Evolutionary conservation across 345 rosid genomes (phyloP).

Genomic region (Balakata baccata): DNA sequence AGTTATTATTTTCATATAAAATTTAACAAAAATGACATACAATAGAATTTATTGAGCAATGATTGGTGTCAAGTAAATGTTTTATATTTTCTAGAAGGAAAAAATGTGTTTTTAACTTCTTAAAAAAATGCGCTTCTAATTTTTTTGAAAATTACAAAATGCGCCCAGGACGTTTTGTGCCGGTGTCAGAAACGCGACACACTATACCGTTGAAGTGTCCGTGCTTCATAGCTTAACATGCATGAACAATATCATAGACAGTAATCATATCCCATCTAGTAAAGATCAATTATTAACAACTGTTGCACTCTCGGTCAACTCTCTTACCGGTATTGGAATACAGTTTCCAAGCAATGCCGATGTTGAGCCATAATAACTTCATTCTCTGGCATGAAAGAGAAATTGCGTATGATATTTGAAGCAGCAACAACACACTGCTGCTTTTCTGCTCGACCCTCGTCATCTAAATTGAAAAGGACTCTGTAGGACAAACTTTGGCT

Average conservation of each 20-base stretch:
- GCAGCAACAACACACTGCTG: conserved; percentile 91
- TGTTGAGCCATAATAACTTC: conserved; percentile 91
- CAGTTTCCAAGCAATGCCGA: conserved; percentile 96
- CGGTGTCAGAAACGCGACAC: too few relatives aligned
- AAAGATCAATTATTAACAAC: neutral
- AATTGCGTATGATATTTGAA: conserved; percentile 86
- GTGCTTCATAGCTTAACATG: neutral
- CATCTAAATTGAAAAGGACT: conserved; percentile 81
- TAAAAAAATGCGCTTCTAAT: too few relatives aligned
- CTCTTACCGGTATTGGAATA: conserved; percentile 73
- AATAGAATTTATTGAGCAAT: too few relatives aligned
- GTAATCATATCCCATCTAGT: neutral
- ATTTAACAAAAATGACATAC: too few relatives aligned
- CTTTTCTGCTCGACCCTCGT: conserved; percentile 85
- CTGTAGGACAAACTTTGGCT: conserved; percentile 48
- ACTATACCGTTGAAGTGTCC: too few relatives aligned
- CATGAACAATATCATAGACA: neutral
- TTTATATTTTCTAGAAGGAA: too few relatives aligned
- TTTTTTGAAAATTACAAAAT: too few relatives aligned
- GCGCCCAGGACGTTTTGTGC: too few relatives aligned
- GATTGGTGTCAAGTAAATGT: too few relatives aligned
- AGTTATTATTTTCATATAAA: too few relatives aligned
- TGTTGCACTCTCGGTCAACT: neutral
- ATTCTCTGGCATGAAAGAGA: conserved; percentile 98
- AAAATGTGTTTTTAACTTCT: too few relatives aligned